These are phyloP conservation scores for Phytophthora meadii DNA, from an alignment of 352 stramenopile species.

Conservation along the genomic window DNA sequence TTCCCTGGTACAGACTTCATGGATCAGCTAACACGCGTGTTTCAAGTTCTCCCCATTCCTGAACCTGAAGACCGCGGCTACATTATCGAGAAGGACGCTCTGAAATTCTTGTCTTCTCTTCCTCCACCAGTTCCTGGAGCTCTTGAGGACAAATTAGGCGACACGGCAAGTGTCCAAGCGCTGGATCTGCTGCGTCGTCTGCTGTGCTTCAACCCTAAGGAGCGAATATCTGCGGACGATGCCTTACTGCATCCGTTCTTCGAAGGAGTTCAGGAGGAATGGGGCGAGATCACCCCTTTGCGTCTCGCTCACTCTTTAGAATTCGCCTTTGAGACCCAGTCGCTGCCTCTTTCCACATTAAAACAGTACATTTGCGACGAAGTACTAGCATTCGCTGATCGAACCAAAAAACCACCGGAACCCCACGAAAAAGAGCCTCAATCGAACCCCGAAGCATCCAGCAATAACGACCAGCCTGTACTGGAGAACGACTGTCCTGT, in stretches of 20 bases:
- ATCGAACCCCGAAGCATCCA: background rate
- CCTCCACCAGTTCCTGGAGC: constrained; percentile 57
- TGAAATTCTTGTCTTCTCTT: constrained; percentile 86
- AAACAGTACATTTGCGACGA: constrained; percentile 85
- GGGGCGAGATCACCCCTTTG: constrained; percentile 72
- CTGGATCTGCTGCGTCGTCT: constrained; percentile 88
- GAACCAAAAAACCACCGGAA: constrained; percentile 21
- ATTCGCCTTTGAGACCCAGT: constrained; percentile 85
- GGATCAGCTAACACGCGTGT: constrained; percentile 85
- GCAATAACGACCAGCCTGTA: constrained; percentile 31
- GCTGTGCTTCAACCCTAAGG: constrained; percentile 92
- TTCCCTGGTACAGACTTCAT: constrained; percentile 88
- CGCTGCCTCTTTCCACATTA: constrained; percentile 70
- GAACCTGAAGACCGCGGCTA: constrained; percentile 73
- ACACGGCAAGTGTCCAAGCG: constrained; percentile 47
- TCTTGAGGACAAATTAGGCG: constrained; percentile 65
- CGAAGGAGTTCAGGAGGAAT: constrained; percentile 89
- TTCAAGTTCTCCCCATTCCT: constrained; percentile 78
- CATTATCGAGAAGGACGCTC: constrained; percentile 80
- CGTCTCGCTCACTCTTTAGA: constrained; percentile 78
- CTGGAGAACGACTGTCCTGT: constrained; percentile 67
- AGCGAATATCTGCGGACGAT: constrained; percentile 90
- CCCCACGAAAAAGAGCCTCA: constrained; percentile 38
- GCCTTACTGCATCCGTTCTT: constrained; percentile 92
- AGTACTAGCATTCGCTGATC: constrained; percentile 64